Base-by-base conservation (phyloP, 441 rosid genomes). In the Daphne laureola region DNA sequence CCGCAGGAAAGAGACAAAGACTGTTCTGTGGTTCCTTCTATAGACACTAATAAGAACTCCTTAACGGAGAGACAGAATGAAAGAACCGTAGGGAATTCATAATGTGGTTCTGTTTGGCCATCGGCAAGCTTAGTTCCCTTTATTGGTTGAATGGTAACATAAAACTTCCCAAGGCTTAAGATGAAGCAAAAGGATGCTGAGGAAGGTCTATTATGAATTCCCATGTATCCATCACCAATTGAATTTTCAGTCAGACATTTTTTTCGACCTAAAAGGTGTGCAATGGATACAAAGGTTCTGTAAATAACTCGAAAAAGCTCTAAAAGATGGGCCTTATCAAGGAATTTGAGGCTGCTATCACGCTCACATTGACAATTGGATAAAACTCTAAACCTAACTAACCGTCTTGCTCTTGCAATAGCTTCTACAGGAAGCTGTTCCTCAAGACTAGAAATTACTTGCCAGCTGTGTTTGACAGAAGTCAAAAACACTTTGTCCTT, bases 391-490 rank as follows among this genome's bases (percentile, higher is more conserved):
- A 69, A 73, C 58, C 94, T 78, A 61, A 82, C 96, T 61, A 89
- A 77, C 66, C 82, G 78, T 58, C 98, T 72, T 45, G 96, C 98
- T 74, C 78, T 94, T 46, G 82, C 78, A 58, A 92, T 78, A 57
- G 90, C 88, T 72, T 84, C 87, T 60, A 80, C 77, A 17, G 95
- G 82, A 48, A 92, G 84, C 64, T 84, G 69, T 63, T 79, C 80
- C 73, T 92, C 98, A 59, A 78, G 63, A 54, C 64, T 53, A 60
- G 73, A 72, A 64, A 92, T 77, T 64, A 70, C 65, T 57, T 72
- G 73, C 94, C 95, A 84, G 26, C 65, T 73, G 66, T 68, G 75
- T 69, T 66, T 81, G 14, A 74, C 78, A 55, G 82, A 65, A 71
- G 27, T 70, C 67, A 61, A 61, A 59, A 72, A 62, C 49, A 56